Base-by-base conservation (phyloP, 805 yeast species). In the Wickerhamiella azymoides region DNA sequence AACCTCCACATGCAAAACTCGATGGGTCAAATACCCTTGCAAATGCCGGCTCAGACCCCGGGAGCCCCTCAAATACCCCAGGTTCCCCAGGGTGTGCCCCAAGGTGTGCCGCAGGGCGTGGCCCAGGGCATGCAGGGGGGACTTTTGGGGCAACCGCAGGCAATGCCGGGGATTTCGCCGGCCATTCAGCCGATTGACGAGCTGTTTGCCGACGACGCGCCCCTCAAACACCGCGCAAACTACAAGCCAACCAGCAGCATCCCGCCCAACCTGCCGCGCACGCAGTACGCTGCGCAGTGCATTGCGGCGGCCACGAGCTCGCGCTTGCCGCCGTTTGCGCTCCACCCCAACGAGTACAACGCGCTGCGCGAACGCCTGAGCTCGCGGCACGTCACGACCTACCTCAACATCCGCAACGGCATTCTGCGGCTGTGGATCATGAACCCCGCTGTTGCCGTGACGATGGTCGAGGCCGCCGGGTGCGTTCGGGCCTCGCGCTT, bases 391-490 rank as follows among this genome's bases (percentile, higher is more conserved):
- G 65, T 67, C 40, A 64, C 71, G 13, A 65, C 69, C 14, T 67
- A 66, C 43, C 53, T 67, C 27, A 65, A 66, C 49, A 62, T 67
- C 33, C 58, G 71, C 18, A 67, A 67, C 49, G 70, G 68, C 10
- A 64, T 67, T 33, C 49, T 65, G 36, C 54, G 68, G 26, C 54
- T 67, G 21, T 67, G 71, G 71, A 54, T 64, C 8, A 59, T 65
- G 33, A 67, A 67, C 49, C 71, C 70, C 19, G 56, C 61, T 10
- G 65, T 65, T 2, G 55, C 57, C n/a, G 70, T 67, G 18, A 64
- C 69, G 2, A 51, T 59, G 35, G 57, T 59, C 10, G 71, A 67
- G 49, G 71, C 71, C 0, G 68, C 66, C 1, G 71, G 71, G 2
- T 65, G 70, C 49, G 66, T 62, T 16, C 57, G 62, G 14, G 63